Evolutionary conservation across 805 yeast genomes (phyloP).

Genomic region (Martiniozyma abietophila): DNA sequence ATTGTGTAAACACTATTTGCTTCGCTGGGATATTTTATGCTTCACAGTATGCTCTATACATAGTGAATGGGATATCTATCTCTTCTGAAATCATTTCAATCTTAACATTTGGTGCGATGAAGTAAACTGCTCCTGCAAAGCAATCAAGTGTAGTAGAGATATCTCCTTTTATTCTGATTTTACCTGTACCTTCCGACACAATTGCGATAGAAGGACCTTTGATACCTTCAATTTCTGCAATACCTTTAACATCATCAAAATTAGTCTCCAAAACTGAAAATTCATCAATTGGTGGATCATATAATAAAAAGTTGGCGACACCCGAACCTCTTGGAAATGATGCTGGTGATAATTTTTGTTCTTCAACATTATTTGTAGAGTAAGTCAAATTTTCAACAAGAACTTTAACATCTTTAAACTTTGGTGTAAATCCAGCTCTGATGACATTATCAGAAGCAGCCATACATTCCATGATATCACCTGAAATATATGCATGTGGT

Average conservation of each 20-base stretch:
- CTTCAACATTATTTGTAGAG: constrained; percentile 77
- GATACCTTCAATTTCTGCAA: constrained; percentile 49
- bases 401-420: constrained; percentile 89
- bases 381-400: constrained; percentile 89
- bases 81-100: constrained; percentile 49
- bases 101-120: constrained; percentile 69
- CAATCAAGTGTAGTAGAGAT: constrained; percentile 36
- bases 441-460: constrained; percentile 98
- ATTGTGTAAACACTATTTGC: constrained; percentile 3
- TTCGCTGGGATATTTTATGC: constrained; percentile 26
- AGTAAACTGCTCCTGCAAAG: constrained; percentile 71
- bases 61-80: constrained; percentile 44
- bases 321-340: constrained; percentile 55
- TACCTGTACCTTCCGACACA: constrained; percentile 74
- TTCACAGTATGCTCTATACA: constrained; percentile 89
- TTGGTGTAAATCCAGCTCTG: constrained; percentile 99
- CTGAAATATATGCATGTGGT: constrained; percentile 95
- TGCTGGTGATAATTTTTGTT: constrained; percentile 76
- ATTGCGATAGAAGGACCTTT: constrained; percentile 86
- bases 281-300: constrained; percentile 96
- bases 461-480: constrained; percentile 99
- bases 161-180: constrained; percentile 34
- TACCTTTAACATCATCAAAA: constrained; percentile 41
- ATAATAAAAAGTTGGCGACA: constrained; percentile 57
- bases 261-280: constrained; percentile 85